Percentiles rank a stretch among this genome's conserved stretches.
Evolutionary conservation across 2,329 filamentous ascomycete species (phyloP).

Genomic region (Nemania sp.): DNA sequence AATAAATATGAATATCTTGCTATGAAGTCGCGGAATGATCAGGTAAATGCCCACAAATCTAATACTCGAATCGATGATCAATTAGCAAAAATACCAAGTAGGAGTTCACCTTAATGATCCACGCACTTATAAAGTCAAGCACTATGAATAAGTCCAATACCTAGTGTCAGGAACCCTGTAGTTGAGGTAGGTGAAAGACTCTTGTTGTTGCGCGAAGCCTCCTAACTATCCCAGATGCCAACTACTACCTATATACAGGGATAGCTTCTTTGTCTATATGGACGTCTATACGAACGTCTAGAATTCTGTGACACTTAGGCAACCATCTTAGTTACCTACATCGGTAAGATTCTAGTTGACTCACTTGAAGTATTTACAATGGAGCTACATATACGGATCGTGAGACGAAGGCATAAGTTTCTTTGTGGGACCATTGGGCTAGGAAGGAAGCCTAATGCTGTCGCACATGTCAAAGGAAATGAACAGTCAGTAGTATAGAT

Average conservation of each 20-base stretch:
- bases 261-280: too few relatives aligned
- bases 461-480: neutral
- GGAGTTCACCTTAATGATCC: neutral
- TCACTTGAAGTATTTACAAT: neutral
- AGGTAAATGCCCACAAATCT: too few relatives aligned
- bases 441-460: neutral
- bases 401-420: neutral
- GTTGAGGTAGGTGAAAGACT: too few relatives aligned
- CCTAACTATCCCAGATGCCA: too few relatives aligned
- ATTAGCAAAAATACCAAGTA: neutral
- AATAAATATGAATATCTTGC: neutral
- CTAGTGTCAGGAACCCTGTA: too few relatives aligned
- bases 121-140: neutral
- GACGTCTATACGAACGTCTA: too few relatives aligned
- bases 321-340: neutral
- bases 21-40: neutral
- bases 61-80: neutral
- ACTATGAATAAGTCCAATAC: neutral
- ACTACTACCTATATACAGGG: too few relatives aligned
- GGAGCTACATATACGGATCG: neutral
- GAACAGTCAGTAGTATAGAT: neutral
- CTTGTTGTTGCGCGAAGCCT: too few relatives aligned
- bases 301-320: neutral
- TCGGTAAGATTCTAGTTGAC: neutral
- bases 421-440: neutral